These are phyloP conservation scores for Hibiscus mutabilis DNA, from an alignment of 345 rosid genomes.

Conservation along the genomic window DNA sequence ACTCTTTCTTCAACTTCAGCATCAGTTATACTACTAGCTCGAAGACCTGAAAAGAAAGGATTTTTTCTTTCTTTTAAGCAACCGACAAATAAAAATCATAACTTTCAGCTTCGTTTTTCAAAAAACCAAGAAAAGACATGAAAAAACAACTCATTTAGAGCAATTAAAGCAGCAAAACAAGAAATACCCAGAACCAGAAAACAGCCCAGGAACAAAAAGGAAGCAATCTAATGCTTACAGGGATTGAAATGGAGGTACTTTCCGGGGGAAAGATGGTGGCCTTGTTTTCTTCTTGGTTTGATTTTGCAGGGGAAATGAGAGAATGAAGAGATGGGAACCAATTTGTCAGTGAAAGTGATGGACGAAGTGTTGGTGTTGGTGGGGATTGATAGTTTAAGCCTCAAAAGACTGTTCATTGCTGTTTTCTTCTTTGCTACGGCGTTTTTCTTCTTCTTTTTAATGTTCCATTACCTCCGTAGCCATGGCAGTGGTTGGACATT, in stretches of 20 bases:
- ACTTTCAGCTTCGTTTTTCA: not conserved
- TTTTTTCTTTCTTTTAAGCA: not conserved
- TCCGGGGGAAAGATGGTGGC: conserved; percentile 9
- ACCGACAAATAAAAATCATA: not conserved
- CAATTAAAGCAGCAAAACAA: not conserved
- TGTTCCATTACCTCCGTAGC: not conserved
- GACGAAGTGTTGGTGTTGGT: conserved; percentile 14
- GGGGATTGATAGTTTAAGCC: conserved; percentile 14
- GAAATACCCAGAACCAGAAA: not conserved
- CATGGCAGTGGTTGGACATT: not conserved
- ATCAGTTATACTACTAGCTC: conserved; percentile 30
- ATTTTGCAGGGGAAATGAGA: conserved; percentile 15
- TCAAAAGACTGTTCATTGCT: conserved; percentile 14
- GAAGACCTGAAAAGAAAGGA: conserved; percentile 31
- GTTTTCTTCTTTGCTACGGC: not conserved
- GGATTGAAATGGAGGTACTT: conserved; percentile 9
- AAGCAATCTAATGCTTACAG: conserved; percentile 26
- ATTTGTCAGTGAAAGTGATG: conserved; percentile 26
- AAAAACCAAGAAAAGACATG: not conserved
- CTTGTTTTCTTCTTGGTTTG: conserved; percentile 16
- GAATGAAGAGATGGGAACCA: conserved; percentile 14
- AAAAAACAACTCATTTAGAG: not conserved
- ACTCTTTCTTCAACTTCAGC: conserved; percentile 34
- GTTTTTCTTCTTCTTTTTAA: not conserved
- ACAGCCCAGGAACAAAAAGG: not conserved